phyloP scores from a whole-genome alignment of 108 stramenopile species.

The Cyclotella choctawhatcheeana region DNA sequence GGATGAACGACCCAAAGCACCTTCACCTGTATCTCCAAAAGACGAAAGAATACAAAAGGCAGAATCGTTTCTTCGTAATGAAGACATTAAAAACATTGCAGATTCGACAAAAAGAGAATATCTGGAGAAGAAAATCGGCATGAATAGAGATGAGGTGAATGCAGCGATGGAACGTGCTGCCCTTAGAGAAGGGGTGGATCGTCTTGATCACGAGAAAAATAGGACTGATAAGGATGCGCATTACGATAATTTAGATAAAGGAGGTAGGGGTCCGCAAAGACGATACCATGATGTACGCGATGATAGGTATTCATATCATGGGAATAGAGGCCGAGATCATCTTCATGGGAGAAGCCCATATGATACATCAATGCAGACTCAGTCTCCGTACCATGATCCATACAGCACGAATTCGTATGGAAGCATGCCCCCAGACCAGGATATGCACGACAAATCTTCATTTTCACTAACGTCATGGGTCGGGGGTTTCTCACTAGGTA shows the following conservation, averaged over 20 bases:
- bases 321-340: background rate
- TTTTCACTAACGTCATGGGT: conserved; percentile 31
- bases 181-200: background rate
- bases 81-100: conserved; percentile 25
- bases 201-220: background rate
- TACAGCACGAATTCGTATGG: background rate
- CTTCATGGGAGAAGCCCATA: background rate
- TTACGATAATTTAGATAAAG: background rate
- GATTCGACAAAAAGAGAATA: conserved; percentile 21
- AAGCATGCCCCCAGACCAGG: conserved; percentile 1
- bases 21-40: background rate
- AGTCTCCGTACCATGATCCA: conserved; percentile 7
- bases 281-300: background rate
- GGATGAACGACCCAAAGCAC: background rate
- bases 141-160: conserved; percentile 28
- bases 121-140: conserved; percentile 21
- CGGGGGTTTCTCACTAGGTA: conserved; percentile 43
- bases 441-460: background rate
- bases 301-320: background rate
- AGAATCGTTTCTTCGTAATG: conserved; percentile 29
- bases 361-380: conserved; percentile 6
- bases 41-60: conserved; percentile 39
- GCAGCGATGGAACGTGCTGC: conserved; percentile 29
- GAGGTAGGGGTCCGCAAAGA: background rate
- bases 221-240: too few species aligned